Percentiles rank a stretch among this genome's conserved stretches.
These are phyloP conservation scores for Cryphonectria naterciae DNA, from an alignment of 2,329 filamentous ascomycete species.

Conservation along the genomic window DNA sequence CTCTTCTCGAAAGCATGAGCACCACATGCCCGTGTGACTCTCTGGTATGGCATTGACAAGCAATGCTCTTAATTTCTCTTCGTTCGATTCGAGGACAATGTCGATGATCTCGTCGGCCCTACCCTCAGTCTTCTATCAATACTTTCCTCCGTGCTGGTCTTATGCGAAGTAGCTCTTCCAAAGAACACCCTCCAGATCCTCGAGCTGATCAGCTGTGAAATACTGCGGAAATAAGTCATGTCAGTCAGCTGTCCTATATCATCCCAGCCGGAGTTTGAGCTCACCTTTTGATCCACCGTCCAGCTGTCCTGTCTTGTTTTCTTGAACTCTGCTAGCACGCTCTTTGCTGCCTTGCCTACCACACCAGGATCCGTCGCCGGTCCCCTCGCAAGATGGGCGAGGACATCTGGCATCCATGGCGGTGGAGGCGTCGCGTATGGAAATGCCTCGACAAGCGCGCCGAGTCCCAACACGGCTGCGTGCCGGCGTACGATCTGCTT, in stretches of 20 bases:
- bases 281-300: conserved; percentile 96
- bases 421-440: conserved; percentile 94
- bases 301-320: conserved; percentile 99
- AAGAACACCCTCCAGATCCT: conserved; percentile 92
- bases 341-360: conserved; percentile 94
- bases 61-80: neutral
- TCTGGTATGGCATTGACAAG: neutral
- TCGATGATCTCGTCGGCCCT: neutral
- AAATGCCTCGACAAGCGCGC: conserved; percentile 91
- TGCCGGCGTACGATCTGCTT: conserved; percentile 82
- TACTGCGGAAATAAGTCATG: conserved; percentile 52
- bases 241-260: conserved; percentile 34
- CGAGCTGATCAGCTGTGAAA: conserved; percentile 89
- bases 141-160: conserved; percentile 21
- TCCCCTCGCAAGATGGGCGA: conserved; percentile 81
- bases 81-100: neutral
- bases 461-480: conserved; percentile 88
- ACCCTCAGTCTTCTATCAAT: neutral
- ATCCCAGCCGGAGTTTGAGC: conserved; percentile 36
- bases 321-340: conserved; percentile 94
- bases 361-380: conserved; percentile 89
- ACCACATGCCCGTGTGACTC: neutral
- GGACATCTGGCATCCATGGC: conserved; percentile 88
- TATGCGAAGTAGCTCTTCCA: conserved; percentile 99
- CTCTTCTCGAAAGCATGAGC: neutral